Conservation (phyloP, 768 basidiomycete genomes). For the Suillus cothurnatus region DNA sequence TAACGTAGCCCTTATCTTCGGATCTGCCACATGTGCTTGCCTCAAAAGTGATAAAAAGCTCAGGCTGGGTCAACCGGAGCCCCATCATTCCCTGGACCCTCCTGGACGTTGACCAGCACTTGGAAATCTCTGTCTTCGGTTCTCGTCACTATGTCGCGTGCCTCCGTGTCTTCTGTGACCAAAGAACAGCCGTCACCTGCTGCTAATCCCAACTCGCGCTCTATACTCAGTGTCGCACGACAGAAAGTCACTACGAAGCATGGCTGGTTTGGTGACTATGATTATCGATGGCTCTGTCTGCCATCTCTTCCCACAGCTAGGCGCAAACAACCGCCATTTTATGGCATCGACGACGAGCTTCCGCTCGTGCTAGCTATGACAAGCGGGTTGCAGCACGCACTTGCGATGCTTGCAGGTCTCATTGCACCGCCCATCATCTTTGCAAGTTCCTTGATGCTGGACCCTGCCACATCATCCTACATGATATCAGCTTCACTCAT, state of each 20-base stretch:
- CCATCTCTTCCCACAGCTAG: constrained; percentile 57
- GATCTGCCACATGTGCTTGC: neutral
- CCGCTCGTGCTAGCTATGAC: constrained; percentile 74
- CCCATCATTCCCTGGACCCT: neutral
- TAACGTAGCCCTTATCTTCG: neutral
- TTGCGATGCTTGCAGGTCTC: constrained; percentile 82
- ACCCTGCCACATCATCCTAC: constrained; percentile 62
- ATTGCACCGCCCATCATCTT: constrained; percentile 87
- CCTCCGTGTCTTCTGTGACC: constrained; percentile 15
- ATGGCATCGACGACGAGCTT: constrained; percentile 69
- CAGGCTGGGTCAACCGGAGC: neutral
- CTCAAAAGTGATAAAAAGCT: neutral
- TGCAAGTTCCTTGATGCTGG: constrained; percentile 61
- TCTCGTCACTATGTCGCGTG: constrained; percentile 3
- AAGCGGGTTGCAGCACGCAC: constrained; percentile 72
- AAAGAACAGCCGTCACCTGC: constrained; percentile 21
- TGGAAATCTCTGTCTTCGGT: neutral
- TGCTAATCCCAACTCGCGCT: constrained; percentile 14
- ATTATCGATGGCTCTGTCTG: constrained; percentile 74
- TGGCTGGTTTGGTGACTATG: constrained; percentile 86
- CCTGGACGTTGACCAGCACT: neutral
- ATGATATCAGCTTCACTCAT: constrained; percentile 84
- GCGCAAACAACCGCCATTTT: constrained; percentile 63
- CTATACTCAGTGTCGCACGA: constrained; percentile 16
- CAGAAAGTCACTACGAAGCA: constrained; percentile 50